These are phyloP conservation scores for Cichorium intybus DNA, from an alignment of 140 eudicot species.

Conservation along the genomic window DNA sequence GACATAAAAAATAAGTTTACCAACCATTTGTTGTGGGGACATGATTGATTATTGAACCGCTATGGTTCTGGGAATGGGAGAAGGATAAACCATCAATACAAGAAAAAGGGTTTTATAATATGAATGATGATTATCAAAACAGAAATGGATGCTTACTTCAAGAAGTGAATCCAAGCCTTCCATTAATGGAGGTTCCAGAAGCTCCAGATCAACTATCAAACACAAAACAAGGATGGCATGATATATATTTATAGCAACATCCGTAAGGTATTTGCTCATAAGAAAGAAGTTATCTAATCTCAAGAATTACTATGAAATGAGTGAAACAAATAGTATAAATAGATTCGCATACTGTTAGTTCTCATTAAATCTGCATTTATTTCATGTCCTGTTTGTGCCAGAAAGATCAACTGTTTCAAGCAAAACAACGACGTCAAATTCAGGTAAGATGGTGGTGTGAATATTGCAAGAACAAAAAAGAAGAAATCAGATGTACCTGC, in stretches of 20 bases:
- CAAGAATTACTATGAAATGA: not conserved
- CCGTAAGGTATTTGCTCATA: not conserved
- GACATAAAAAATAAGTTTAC: conserved; percentile 19
- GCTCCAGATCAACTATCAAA: conserved; percentile 37
- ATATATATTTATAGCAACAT: not conserved
- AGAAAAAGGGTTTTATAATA: not conserved
- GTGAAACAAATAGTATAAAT: not conserved
- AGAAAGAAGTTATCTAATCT: not conserved
- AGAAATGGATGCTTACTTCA: conserved; percentile 39
- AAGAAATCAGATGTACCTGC: conserved; percentile 38
- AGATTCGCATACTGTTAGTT: conserved; percentile 41
- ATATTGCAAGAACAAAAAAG: not conserved
- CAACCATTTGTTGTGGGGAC: conserved; percentile 52
- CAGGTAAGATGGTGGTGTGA: not conserved
- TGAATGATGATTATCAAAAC: not conserved
- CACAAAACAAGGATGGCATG: not conserved
- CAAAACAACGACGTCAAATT: conserved; percentile 5
- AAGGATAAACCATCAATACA: not conserved
- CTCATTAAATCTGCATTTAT: conserved; percentile 48
- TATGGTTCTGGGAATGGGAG: conserved; percentile 39
- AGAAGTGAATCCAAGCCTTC: conserved; percentile 69
- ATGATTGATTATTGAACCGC: conserved; percentile 27
- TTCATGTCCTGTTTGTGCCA: conserved; percentile 91
- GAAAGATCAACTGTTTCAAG: conserved; percentile 53
- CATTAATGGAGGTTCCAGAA: conserved; percentile 60